Evolutionary conservation across 441 rosid species (phyloP).

Genomic region (Populus tomentosa): DNA sequence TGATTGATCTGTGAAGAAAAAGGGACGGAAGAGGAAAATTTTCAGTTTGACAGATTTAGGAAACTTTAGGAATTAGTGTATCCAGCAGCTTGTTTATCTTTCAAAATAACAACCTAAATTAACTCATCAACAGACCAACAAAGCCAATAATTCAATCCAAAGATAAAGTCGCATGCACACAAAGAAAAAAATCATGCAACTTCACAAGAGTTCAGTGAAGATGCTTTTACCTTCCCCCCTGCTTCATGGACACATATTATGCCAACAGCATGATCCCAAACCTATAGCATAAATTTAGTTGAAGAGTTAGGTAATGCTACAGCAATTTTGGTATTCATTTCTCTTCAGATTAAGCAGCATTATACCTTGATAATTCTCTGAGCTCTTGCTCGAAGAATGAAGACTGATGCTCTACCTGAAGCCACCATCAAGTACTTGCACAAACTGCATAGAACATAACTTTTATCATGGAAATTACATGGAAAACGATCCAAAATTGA

Average conservation of each 20-base stretch:
- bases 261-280: slow-evolving; percentile 98
- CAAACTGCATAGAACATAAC: slow-evolving; percentile 37
- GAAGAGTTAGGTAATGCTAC: background rate
- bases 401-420: slow-evolving; percentile 55
- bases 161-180: background rate
- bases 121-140: background rate
- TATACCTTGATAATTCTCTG: slow-evolving; percentile 39
- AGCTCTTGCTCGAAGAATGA: slow-evolving; percentile 32
- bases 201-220: slow-evolving; percentile 3
- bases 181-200: background rate
- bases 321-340: background rate
- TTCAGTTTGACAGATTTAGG: background rate
- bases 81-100: background rate
- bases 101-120: background rate
- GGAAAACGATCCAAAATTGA: background rate
- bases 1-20: background rate
- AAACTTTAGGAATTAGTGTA: background rate
- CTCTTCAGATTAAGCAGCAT: background rate
- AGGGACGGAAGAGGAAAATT: background rate
- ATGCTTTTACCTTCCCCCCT: slow-evolving; percentile 70
- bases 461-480: slow-evolving; percentile 6
- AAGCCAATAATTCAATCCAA: background rate
- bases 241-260: slow-evolving; percentile 85
- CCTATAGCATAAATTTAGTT: slow-evolving; percentile 34
- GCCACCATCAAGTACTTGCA: slow-evolving; percentile 71